These are phyloP conservation scores for Solanum chmielewskii DNA, from an alignment of 257 asterid species.

Conservation along the genomic window DNA sequence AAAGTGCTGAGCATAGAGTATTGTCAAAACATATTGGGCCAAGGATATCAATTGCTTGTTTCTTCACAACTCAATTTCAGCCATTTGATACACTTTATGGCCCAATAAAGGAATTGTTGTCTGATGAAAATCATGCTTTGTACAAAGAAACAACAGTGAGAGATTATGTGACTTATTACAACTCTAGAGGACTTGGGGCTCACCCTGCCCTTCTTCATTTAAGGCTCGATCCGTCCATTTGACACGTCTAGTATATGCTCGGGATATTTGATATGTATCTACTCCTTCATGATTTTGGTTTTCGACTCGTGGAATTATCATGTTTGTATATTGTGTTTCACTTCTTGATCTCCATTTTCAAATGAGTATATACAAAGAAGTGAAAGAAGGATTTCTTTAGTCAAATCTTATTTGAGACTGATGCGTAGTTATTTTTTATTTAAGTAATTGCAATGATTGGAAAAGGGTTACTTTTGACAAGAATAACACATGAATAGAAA, in stretches of 20 bases:
- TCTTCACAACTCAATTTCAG: constrained; percentile 41
- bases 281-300: neutral
- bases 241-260: neutral
- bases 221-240: neutral
- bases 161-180: neutral
- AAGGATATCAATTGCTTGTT: constrained; percentile 57
- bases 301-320: neutral
- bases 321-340: neutral
- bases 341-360: neutral
- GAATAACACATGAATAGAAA: neutral
- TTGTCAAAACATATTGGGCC: constrained; percentile 29
- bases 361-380: neutral
- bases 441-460: neutral
- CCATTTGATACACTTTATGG: constrained; percentile 28
- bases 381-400: neutral
- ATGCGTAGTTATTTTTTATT: neutral
- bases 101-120: constrained; percentile 41
- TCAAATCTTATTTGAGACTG: neutral
- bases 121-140: constrained; percentile 30
- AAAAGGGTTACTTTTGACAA: neutral
- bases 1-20: constrained; percentile 44
- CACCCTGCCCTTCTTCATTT: neutral
- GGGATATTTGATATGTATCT: neutral
- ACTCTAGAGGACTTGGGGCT: neutral
- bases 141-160: constrained; percentile 20